Conservation (phyloP, 441 rosid genomes). For the Gossypium lobatum region DNA sequence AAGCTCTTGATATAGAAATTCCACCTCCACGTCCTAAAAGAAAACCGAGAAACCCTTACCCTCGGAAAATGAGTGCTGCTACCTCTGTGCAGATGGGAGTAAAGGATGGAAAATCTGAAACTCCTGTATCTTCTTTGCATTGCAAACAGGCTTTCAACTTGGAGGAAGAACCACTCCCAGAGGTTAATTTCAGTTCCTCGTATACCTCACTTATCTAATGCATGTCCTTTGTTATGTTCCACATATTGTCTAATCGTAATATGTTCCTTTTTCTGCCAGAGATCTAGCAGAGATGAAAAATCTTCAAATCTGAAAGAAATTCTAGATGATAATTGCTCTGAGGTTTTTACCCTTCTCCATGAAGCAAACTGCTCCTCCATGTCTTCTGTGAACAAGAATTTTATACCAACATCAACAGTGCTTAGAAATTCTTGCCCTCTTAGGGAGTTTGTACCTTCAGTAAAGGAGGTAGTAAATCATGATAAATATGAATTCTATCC, state of each 20-base stretch:
- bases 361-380: constrained; percentile 52
- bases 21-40: constrained; percentile 99
- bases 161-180: constrained; percentile 58
- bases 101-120: constrained; percentile 52
- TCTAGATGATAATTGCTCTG: constrained; percentile 64
- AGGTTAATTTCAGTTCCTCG: constrained; percentile 37
- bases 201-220: constrained; percentile 6
- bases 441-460: constrained; percentile 46
- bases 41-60: constrained; percentile 94
- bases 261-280: constrained; percentile 32
- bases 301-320: constrained; percentile 41
- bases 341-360: constrained; percentile 40
- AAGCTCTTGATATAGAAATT: constrained; percentile 75
- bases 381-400: constrained; percentile 43
- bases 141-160: constrained; percentile 49
- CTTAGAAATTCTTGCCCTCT: constrained; percentile 37
- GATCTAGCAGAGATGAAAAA: constrained; percentile 38
- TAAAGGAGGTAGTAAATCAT: constrained; percentile 38
- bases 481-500: constrained; percentile 26
- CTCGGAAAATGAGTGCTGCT: constrained; percentile 63
- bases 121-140: constrained; percentile 36
- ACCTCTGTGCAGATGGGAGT: constrained; percentile 36
- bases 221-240: constrained; percentile 2
- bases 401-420: constrained; percentile 23
- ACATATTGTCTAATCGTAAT: constrained; percentile 6